Evolutionary conservation across 106 monocot species (phyloP), one percentile per base, ranked within the genome.

Genomic region (Dendrobium chrysotoxum): DNA sequence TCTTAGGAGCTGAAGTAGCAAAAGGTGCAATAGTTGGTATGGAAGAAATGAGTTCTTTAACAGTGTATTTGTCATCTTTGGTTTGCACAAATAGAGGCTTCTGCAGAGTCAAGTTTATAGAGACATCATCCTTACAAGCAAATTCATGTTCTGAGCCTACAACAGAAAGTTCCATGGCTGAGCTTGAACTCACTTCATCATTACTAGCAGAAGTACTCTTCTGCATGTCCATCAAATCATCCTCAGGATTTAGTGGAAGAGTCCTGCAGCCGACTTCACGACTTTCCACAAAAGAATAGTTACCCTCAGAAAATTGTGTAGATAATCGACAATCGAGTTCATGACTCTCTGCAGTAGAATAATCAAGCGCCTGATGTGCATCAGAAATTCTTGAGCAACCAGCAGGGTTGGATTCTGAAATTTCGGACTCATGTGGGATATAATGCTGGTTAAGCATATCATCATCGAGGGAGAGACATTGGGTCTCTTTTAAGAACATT

Each of bases 71-170:
- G 57, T 89, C 92, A 53, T 88, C 91, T 30, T 75, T 89, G 46
- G 35, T 39, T 44, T 65, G 80, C 17, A 42, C 31, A 25, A 82
- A 73, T 67, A 83, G 57, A 8, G 72, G 46, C n/a, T 28, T 77
- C n/a, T 78, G 65, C 57, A 77, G 83, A 31, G 78, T 20, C 40
- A 50, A 79, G 77, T 65, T 70, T 30, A 42, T 5, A 50, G 85
- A 64, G 8, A 80, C 15, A 57, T 92, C 93, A 83, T 90, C 93
- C 77, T 85, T 90, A 40, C 76, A 93, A 83, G 90, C 47, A 83
- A 86, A 88, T 9, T 91, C 90, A 65, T 90, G 88, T 18, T 91
- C 97, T 15, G 90, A 86, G 61, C 50, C 80, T 17, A 85, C 80
- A 78, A 86, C 88, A 25, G 88, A 85, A 50, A 83, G 90, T 15